These are phyloP conservation scores for Amphicarpaea edgeworthii DNA, from an alignment of 306 rosid species.

Conservation along the genomic window DNA sequence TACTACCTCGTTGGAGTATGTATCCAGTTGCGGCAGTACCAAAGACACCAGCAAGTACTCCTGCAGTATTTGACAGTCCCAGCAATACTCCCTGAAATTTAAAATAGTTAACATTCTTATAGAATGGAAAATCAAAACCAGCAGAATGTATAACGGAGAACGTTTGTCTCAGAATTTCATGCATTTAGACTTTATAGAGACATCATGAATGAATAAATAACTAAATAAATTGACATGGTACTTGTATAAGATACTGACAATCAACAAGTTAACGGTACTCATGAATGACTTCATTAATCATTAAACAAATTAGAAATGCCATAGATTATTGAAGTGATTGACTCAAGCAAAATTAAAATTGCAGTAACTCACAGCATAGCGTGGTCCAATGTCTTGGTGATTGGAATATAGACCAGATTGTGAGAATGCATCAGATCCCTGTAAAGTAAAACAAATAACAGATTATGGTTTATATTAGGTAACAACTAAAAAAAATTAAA, in stretches of 20 bases:
- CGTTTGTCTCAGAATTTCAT: constrained; percentile 12
- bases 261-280: neutral
- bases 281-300: constrained; percentile 13
- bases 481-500: neutral
- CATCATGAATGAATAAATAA: constrained; percentile 20
- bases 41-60: constrained; percentile 95
- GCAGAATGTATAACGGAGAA: neutral
- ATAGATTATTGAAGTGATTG: constrained; percentile 27
- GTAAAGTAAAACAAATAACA: constrained; percentile 45
- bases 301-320: constrained; percentile 27
- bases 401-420: constrained; percentile 95
- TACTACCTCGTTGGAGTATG: constrained; percentile 94
- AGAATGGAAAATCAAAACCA: constrained; percentile 1
- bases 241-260: neutral
- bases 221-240: neutral
- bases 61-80: constrained; percentile 94
- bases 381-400: constrained; percentile 97
- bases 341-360: constrained; percentile 24
- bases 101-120: constrained; percentile 37
- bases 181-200: neutral
- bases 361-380: constrained; percentile 84
- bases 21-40: constrained; percentile 97
- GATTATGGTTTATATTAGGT: constrained; percentile 7
- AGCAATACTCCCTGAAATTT: constrained; percentile 83
- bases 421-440: constrained; percentile 96